Evolutionary conservation across 2,329 filamentous ascomycete genomes (phyloP), one percentile per base, ranked within the genome.

Genomic region (Dothideomycetes sp.): DNA sequence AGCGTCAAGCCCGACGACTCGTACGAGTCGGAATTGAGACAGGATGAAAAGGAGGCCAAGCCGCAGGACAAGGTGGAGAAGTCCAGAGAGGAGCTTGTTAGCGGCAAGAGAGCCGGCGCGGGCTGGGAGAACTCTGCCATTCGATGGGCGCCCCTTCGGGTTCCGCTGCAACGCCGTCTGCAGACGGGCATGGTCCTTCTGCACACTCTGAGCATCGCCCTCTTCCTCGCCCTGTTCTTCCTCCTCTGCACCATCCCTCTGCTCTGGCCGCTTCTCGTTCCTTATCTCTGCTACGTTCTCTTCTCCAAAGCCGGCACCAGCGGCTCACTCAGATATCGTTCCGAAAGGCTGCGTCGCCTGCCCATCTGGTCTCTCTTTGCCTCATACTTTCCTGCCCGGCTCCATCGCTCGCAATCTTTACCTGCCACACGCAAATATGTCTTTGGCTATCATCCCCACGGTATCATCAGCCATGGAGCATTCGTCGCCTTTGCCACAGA

Each of bases 381-480:
- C 18, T 84, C 78, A n/a, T 98, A 96, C 67, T 98, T 93, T 57
- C 91, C 91, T 4, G 85, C 87, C 33, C 76, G 75, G 43, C 72
- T 98, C 27, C 87, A 96, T 65, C 85, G 91, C 49, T 91, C 85
- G 4, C 74, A 82, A 49, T 73, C 81, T 43, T 74, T 98, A 5
- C 75, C 83, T 16, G 74, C 86, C 0, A 86, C 82, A 1, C 73
- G 87, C 47, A 94, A 94, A 63, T 98, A 96, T 65, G 87, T 98
- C 48, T 87, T 98, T 53, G 89, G 89, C 31, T 96, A 96, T 61
- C 91, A 96, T 54, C 91, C 91, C 0, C 91, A 98, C 57, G 89
- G 91, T 17, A 96, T 98, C 61, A 95, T 98, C 55, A 91, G 84
- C 4, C 86, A 95, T 53, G 91, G 89, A n/a, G 89, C 88, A 0